phyloP scores from a whole-genome alignment of 2,329 filamentous ascomycete species.

The Hymenoscyphus salicellus region DNA sequence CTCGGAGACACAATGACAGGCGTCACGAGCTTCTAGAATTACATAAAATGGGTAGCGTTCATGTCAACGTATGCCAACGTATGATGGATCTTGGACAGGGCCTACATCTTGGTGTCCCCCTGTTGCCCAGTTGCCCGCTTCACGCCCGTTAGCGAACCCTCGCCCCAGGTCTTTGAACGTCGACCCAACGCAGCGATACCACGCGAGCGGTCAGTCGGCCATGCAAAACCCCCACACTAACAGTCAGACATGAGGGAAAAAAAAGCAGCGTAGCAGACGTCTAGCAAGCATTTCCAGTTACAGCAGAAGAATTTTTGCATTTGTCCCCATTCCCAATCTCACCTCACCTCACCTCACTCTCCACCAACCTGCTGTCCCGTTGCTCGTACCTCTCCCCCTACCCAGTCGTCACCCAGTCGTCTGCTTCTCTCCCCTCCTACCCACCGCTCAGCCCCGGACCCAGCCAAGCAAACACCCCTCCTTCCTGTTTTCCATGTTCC shows the following conservation, averaged over 20 bases:
- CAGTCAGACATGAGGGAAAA: background rate
- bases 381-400: background rate
- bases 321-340: background rate
- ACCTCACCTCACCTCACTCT: background rate
- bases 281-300: background rate
- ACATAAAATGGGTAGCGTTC: background rate
- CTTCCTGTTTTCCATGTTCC: too few relatives aligned
- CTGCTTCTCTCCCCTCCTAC: background rate
- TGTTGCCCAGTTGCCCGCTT: background rate
- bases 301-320: background rate
- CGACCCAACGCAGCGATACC: background rate
- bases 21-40: background rate
- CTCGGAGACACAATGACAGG: background rate
- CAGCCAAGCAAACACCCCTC: background rate
- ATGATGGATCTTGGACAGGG: background rate
- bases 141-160: background rate
- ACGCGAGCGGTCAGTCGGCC: background rate
- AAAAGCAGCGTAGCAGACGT: background rate
- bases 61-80: background rate
- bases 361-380: background rate
- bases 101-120: background rate
- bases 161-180: background rate
- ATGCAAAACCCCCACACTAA: conserved; percentile 2
- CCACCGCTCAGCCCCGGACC: background rate
- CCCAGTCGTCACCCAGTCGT: background rate